phyloP scores from a whole-genome alignment of 306 rosid genomes.

The Mucuna pruriens region DNA sequence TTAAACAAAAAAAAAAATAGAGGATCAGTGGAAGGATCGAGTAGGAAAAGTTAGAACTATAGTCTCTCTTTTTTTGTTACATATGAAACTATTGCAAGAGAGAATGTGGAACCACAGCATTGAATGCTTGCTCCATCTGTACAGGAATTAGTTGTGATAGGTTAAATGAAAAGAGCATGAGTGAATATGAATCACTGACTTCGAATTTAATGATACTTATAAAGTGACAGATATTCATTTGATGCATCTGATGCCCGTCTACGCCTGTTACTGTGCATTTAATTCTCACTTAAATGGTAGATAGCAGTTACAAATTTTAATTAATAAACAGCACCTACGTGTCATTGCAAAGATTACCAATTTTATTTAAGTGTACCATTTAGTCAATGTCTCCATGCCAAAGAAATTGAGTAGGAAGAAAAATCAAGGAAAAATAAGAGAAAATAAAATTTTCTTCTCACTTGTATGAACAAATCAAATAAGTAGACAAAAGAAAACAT shows the following conservation, averaged over 20 bases:
- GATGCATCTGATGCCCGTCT: slow-evolving; percentile 15
- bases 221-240: slow-evolving; percentile 35
- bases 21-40: no score
- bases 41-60: no score
- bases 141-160: slow-evolving; percentile 29
- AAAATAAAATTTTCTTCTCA: no score
- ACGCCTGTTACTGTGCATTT: slow-evolving; percentile 37
- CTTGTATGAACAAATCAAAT: no score
- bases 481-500: no score
- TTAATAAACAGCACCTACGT: slow-evolving; percentile 17
- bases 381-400: no score
- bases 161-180: neutral
- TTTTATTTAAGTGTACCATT: neutral
- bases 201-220: slow-evolving; percentile 35
- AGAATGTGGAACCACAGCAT: neutral
- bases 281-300: slow-evolving; percentile 43
- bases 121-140: neutral
- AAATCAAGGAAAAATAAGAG: no score
- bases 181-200: slow-evolving; percentile 21
- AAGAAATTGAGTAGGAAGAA: no score
- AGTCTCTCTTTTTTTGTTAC: no score
- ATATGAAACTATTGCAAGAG: no score
- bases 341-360: neutral
- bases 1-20: no score
- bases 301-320: slow-evolving; percentile 35